Percentiles rank a stretch among this genome's conserved stretches.
phyloP scores from a whole-genome alignment of 768 basidiomycete species.

The Tricholoma sp. region DNA sequence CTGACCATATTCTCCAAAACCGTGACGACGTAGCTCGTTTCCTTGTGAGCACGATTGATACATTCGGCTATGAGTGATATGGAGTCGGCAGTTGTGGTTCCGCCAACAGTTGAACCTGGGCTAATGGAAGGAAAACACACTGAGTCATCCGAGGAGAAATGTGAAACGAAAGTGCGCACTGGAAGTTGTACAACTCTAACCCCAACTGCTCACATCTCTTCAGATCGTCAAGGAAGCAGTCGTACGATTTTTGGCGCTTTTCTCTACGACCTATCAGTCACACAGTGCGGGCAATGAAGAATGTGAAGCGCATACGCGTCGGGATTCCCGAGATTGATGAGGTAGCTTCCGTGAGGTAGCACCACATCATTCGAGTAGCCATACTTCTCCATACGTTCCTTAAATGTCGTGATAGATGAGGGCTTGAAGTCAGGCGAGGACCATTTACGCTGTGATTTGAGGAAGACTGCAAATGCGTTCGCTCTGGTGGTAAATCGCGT shows the following conservation, averaged over 20 bases:
- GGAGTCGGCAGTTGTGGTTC: slow-evolving; percentile 53
- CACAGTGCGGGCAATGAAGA: too few relatives aligned
- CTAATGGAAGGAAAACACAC: slow-evolving; percentile 21
- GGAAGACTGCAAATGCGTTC: slow-evolving; percentile 75
- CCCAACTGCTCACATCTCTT: slow-evolving; percentile 74
- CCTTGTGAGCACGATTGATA: slow-evolving; percentile 67
- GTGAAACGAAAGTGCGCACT: slow-evolving; percentile 43
- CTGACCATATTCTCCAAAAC: slow-evolving; percentile 83
- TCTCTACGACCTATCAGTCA: slow-evolving; percentile 42
- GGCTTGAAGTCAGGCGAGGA: too few relatives aligned
- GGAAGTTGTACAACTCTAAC: slow-evolving; percentile 75
- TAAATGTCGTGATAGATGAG: too few relatives aligned
- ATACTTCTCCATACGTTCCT: too few relatives aligned
- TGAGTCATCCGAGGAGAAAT: background rate
- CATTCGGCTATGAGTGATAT: slow-evolving; percentile 62
- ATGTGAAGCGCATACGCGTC: too few relatives aligned
- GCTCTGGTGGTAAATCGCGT: slow-evolving; percentile 38
- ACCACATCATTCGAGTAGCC: too few relatives aligned
- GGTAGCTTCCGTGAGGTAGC: too few relatives aligned
- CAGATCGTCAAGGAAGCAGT: slow-evolving; percentile 81
- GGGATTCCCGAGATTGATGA: too few relatives aligned
- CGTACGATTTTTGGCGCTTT: slow-evolving; percentile 66
- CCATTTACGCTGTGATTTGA: slow-evolving; percentile 87
- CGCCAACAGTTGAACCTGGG: slow-evolving; percentile 81
- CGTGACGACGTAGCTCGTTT: slow-evolving; percentile 49